These are phyloP conservation scores for Rhizopus stolonifer DNA, from an alignment of 371 early-diverging fungal species.

Conservation along the genomic window DNA sequence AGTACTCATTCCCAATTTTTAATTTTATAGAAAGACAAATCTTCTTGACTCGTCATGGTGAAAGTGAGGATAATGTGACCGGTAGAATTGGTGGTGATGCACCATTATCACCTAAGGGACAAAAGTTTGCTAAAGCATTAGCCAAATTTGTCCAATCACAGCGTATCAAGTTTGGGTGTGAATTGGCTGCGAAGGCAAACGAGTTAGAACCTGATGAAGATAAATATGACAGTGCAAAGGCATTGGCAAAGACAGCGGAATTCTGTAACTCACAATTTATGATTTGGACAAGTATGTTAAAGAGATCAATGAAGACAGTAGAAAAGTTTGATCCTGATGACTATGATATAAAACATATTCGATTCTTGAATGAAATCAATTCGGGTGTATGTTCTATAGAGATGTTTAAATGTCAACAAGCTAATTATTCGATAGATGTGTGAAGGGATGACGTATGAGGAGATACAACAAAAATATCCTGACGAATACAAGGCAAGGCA, in stretches of 20 bases:
- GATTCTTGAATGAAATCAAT: conserved; percentile 82
- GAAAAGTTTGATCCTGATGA: conserved; percentile 67
- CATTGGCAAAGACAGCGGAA: conserved; percentile 26
- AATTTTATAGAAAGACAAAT: conserved; percentile 64
- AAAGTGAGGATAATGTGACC: conserved; percentile 60
- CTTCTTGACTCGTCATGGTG: conserved; percentile 84
- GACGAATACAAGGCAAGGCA: conserved; percentile 67
- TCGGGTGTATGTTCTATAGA: conserved; percentile 57
- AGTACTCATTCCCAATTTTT: not conserved
- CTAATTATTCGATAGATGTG: conserved; percentile 30
- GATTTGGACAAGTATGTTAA: conserved; percentile 79
- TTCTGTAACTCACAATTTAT: conserved; percentile 45
- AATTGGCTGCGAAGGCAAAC: conserved; percentile 27
- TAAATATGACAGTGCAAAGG: conserved; percentile 16
- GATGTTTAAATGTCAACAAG: no score
- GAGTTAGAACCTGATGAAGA: conserved; percentile 29
- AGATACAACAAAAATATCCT: conserved; percentile 70
- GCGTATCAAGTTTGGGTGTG: conserved; percentile 41
- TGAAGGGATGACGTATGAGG: conserved; percentile 60
- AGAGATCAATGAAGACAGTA: conserved; percentile 70
- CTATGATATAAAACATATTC: conserved; percentile 69
- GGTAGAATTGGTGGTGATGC: conserved; percentile 78
- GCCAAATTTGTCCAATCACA: conserved; percentile 61
- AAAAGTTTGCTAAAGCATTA: conserved; percentile 65
- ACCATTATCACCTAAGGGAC: conserved; percentile 60